Evolutionary conservation across 2,329 filamentous ascomycete genomes (phyloP).

Genomic region (Diaporthe australafricana): DNA sequence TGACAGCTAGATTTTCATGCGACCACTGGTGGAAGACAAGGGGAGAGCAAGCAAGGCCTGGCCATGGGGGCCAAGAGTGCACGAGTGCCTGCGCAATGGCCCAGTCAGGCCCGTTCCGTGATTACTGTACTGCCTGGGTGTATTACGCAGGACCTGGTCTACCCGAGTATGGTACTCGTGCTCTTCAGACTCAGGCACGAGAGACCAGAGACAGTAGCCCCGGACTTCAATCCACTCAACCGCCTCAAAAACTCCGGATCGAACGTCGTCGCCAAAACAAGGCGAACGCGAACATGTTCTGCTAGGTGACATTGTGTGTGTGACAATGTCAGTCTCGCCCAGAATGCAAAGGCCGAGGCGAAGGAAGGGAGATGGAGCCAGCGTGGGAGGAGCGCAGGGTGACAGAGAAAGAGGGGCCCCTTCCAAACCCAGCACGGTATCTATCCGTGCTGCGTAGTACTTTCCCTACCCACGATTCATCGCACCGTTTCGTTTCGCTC

Average conservation of each 20-base stretch:
- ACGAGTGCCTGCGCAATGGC: not conserved
- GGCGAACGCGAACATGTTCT: not conserved
- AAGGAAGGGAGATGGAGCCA: not conserved
- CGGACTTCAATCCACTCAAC: not conserved
- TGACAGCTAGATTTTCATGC: constrained; percentile 19
- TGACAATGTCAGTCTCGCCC: not conserved
- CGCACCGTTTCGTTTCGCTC: constrained; percentile 19
- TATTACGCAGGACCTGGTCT: too few relatives aligned
- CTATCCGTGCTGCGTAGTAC: constrained; percentile 4
- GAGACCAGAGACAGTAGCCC: not conserved
- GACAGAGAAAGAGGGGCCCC: not conserved
- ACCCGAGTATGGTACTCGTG: not conserved
- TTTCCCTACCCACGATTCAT: not conserved
- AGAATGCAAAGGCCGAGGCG: not conserved
- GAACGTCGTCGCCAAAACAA: not conserved
- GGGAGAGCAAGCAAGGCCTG: not conserved
- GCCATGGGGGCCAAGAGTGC: too few relatives aligned
- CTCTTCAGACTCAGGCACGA: not conserved
- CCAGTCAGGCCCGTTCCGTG: not conserved
- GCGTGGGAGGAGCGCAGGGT: not conserved
- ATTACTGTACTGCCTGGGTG: not conserved
- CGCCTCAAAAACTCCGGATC: not conserved
- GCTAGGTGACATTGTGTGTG: not conserved
- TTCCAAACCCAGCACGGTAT: constrained; percentile 1
- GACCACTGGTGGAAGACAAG: not conserved